Evolutionary conservation across 225 moss, liverwort and hornwort species (phyloP).

Genomic region (Anthoceros angustus): DNA sequence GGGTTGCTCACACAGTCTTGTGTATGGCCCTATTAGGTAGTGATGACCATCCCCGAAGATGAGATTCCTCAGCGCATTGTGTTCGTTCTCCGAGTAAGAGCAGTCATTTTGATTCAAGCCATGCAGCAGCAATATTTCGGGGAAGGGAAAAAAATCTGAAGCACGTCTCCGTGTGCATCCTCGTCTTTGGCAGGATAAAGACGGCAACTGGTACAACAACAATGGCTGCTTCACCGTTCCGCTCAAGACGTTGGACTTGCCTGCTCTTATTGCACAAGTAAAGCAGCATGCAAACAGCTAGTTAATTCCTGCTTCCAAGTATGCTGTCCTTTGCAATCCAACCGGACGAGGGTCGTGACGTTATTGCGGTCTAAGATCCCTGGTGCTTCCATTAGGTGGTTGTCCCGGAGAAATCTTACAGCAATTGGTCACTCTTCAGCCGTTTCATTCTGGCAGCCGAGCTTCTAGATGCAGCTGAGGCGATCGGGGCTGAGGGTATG

Average conservation of each 20-base stretch:
- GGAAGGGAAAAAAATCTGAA: too few relatives aligned
- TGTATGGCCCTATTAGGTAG: conserved; percentile 8
- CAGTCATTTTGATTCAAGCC: not conserved
- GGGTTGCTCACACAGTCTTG: not conserved
- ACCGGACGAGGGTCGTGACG: not conserved
- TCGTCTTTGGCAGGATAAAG: conserved; percentile 13
- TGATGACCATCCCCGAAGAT: conserved; percentile 12
- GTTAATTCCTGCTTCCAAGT: not conserved
- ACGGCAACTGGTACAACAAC: conserved; percentile 17
- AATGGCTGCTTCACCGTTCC: conserved; percentile 11
- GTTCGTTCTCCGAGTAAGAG: conserved; percentile 14
- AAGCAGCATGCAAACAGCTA: too few relatives aligned
- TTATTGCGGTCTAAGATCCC: not conserved
- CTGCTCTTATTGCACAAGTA: conserved; percentile 16
- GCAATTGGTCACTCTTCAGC: conserved; percentile 18
- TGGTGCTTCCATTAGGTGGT: conserved; percentile 9
- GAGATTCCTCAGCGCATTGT: conserved; percentile 12
- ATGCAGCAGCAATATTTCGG: not conserved
- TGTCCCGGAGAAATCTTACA: conserved; percentile 15
- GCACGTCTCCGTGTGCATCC: not conserved
- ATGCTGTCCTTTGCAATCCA: not conserved
- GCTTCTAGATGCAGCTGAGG: conserved; percentile 16
- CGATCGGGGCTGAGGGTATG: conserved; percentile 14
- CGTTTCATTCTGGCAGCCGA: conserved; percentile 16
- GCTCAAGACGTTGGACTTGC: conserved; percentile 10